Evolutionary conservation across 768 basidiomycete genomes (phyloP), one percentile per base, ranked within the genome.

Genomic region (Roridomyces roridus): DNA sequence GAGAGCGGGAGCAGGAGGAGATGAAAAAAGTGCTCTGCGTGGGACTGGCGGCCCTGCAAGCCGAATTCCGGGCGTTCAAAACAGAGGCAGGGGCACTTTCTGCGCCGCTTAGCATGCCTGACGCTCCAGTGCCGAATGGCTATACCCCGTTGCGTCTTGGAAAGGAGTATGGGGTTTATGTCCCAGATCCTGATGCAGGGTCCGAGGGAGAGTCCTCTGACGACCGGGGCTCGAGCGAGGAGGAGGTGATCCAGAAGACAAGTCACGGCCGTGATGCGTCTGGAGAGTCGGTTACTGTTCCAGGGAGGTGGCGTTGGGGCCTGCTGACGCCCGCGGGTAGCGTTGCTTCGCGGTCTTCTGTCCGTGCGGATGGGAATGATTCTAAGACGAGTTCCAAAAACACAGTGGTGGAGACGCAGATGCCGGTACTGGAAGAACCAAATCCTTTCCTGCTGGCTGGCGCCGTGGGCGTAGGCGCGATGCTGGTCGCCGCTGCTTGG

Each of bases 281-380:
- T 8, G 49, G 43, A 10, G 54, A 49, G 5, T 48, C 21, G 31
- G 46, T 15, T 5, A 29, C 44, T 11, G 49, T 42, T 8, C 48
- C 45, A 17, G 54, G 60, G 11, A 34, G 31, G 31, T 34, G 31
- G 11, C 45, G 49, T 8, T 51, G 48, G 60, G 60, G 55, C 18
- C 51, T 62, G 31, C 47, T 57, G 15, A 62, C 60, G 43, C 60
- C 60, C 2, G 60, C 42, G 31, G 60, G 60, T 36, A 62, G 60
- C 49, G 51, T 34, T 57, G 45, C 57, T 49, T 15, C 44, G 18
- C 15, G 20, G 8, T 9, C 21, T 23, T n/a, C 39, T 23, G 39
- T n/a, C n/a, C 20, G 11, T 40, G 39, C 39, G 15, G 8, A 14
- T 5, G 39, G 39, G 15, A 18, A 9, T 40, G 39, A 35, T 9